Evolutionary conservation across 2,329 filamentous ascomycete genomes (phyloP).

Genomic region (Colletotrichum endophyticum): DNA sequence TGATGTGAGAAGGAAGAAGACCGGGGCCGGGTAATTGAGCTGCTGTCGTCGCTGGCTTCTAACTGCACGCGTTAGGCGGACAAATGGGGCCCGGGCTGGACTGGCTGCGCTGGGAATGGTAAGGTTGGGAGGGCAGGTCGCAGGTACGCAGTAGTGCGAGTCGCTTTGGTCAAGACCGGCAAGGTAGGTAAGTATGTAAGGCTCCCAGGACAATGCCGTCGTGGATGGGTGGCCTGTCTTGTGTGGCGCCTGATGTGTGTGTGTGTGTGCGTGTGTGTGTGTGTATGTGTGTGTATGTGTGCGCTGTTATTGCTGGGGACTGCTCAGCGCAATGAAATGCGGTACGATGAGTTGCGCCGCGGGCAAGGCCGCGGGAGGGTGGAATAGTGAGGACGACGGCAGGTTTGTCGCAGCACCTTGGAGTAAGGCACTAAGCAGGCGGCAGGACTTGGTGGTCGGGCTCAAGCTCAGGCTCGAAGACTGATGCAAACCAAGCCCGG

Average conservation of each 20-base stretch:
- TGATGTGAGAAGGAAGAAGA: constrained; percentile 17
- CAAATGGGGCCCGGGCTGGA: constrained; percentile 15
- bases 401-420: not conserved
- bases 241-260: not conserved
- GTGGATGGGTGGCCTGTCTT: not conserved
- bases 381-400: not conserved
- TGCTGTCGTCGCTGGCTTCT: constrained; percentile 19
- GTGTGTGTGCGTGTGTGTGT: not conserved
- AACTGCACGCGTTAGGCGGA: constrained; percentile 21
- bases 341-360: not conserved
- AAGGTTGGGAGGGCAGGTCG: constrained; percentile 1
- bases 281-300: not conserved
- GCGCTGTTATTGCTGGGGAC: not conserved
- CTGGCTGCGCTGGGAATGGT: constrained; percentile 1
- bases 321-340: not conserved
- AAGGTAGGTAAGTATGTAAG: not conserved
- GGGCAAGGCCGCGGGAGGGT: not conserved
- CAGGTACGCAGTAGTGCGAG: constrained; percentile 2
- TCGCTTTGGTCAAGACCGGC: not conserved
- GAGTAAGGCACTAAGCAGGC: not conserved
- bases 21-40: constrained; percentile 10
- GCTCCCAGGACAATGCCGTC: not conserved
- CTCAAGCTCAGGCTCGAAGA: not conserved
- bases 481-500: not conserved
- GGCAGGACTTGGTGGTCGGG: not conserved